These are phyloP conservation scores for Pseudopyricularia javanii DNA, from an alignment of 2,329 filamentous ascomycete species.

Conservation along the genomic window DNA sequence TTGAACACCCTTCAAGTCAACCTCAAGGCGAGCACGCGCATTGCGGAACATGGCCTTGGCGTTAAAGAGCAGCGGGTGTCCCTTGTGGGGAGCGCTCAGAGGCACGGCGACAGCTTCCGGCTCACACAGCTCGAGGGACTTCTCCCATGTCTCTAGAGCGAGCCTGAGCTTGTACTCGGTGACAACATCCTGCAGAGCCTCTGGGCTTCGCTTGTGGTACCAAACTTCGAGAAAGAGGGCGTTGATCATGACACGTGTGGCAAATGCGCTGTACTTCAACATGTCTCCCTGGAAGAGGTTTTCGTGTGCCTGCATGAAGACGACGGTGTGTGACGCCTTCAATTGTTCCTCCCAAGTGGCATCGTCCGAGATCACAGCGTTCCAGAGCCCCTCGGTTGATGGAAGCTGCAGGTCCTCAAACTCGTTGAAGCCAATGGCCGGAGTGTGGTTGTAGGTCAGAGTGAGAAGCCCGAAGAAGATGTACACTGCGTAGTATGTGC, in stretches of 20 bases:
- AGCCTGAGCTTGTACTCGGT: slow-evolving; percentile 96
- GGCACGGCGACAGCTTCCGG: slow-evolving; percentile 80
- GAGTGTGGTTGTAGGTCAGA: slow-evolving; percentile 93
- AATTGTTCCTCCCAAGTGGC: slow-evolving; percentile 74
- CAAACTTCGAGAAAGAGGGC: slow-evolving; percentile 95
- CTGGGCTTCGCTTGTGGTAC: slow-evolving; percentile 98
- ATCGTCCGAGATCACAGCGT: slow-evolving; percentile 67
- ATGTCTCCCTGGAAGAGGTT: slow-evolving; percentile 89
- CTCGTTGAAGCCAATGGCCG: slow-evolving; percentile 95
- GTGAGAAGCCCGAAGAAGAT: slow-evolving; percentile 97
- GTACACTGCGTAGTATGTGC: slow-evolving; percentile 97
- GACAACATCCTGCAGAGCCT: slow-evolving; percentile 91
- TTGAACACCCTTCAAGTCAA: slow-evolving; percentile 90
- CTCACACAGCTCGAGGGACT: slow-evolving; percentile 85
- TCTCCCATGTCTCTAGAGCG: slow-evolving; percentile 97
- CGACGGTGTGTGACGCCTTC: slow-evolving; percentile 58
- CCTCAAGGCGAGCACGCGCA: slow-evolving; percentile 80
- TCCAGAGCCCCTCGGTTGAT: slow-evolving; percentile 91
- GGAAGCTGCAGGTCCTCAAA: slow-evolving; percentile 89
- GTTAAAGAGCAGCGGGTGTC: slow-evolving; percentile 94
- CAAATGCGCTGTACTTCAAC: slow-evolving; percentile 89
- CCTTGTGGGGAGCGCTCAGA: slow-evolving; percentile 87
- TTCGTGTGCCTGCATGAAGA: slow-evolving; percentile 89
- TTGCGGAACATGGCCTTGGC: slow-evolving; percentile 96
- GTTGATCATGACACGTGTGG: slow-evolving; percentile 97